A percentile compares a stretch with the other conserved stretches of the same genome.
phyloP scores from a whole-genome alignment of 225 moss, liverwort and hornwort species.

The Sphagnum contortum region DNA sequence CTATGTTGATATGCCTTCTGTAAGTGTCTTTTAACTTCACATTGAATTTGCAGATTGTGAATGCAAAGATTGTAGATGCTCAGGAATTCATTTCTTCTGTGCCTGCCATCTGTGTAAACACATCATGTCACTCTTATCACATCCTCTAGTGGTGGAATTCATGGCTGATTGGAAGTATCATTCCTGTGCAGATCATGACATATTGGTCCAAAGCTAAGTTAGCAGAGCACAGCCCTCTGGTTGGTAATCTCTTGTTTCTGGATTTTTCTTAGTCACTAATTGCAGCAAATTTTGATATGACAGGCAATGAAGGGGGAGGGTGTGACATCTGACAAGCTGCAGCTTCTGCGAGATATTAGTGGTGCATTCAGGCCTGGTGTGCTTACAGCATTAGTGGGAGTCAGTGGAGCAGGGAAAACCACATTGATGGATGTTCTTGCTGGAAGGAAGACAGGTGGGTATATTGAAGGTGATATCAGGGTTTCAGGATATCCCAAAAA shows the following conservation, averaged over 20 bases:
- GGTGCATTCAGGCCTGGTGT: slow-evolving; percentile 95
- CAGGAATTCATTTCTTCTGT: too few relatives aligned
- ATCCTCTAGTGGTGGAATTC: too few relatives aligned
- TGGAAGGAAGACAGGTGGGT: slow-evolving; percentile 87
- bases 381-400: slow-evolving; percentile 83
- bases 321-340: slow-evolving; percentile 64
- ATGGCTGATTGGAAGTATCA: too few relatives aligned
- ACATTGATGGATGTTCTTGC: slow-evolving; percentile 94
- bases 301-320: slow-evolving; percentile 96
- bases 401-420: slow-evolving; percentile 86
- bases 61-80: too few relatives aligned
- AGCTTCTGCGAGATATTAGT: slow-evolving; percentile 67
- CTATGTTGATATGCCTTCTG: slow-evolving; percentile 87
- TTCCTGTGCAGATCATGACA: too few relatives aligned
- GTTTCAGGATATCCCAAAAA: slow-evolving; percentile 82
- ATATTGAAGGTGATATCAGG: slow-evolving; percentile 75
- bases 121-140: too few relatives aligned
- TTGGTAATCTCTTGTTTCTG: not conserved
- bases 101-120: too few relatives aligned
- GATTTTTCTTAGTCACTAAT: not conserved
- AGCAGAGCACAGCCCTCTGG: not conserved
- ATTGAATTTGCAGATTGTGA: too few relatives aligned
- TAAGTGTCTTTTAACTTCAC: slow-evolving; percentile 11
- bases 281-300: not conserved
- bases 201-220: too few relatives aligned